Base-by-base conservation (phyloP, 2,329 filamentous ascomycete species). In the Scedosporium apiospermum region DNA sequence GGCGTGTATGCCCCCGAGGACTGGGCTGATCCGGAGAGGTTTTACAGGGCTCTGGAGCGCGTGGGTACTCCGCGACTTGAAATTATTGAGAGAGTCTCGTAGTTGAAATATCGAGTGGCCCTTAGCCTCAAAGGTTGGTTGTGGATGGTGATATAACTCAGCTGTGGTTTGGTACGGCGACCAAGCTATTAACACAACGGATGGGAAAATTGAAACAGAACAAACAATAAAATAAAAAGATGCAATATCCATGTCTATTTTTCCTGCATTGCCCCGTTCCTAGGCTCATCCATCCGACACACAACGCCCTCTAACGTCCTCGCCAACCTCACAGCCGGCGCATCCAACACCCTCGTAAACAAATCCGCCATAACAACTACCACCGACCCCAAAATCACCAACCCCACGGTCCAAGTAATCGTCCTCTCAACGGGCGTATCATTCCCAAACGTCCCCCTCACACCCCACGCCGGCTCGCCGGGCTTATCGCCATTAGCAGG, bases 321-420 rank as follows among this genome's bases (percentile, higher is more conserved):
- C 7, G 65, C 63, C 26, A 66, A 57, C 59, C 61, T 63, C 12
- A 66, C 63, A 42, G 64, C 63, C 9, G 65, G 65, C 26, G 60
- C 63, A 58, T 66, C 65, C 6, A 63, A 55, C 27, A 61, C 60
- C 27, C 65, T 55, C 61, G 63, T 64, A 27, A 64, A 63, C 34
- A 65, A 46, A 41, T 66, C 65, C n/a, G 65, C 58, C 16, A 61
- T 58, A n/a, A 59, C 30, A 57, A 66, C 61, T 34, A 66, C 60
- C 18, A 66, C 42, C 3, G 65, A 61, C 6, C 63, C 61, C 57
- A 66, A 58, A 38, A 65, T 60, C 21, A 64, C 58, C 16, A 66
- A 58, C 10, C 65, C 65, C 16, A 59, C 58, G n/a, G 61, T 6
- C 65, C 65, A 66, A 5, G 62, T 49, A 9, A 61, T 57, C 42